These are phyloP conservation scores for Hericium alpestre DNA, from an alignment of 768 basidiomycete species.

Conservation along the genomic window DNA sequence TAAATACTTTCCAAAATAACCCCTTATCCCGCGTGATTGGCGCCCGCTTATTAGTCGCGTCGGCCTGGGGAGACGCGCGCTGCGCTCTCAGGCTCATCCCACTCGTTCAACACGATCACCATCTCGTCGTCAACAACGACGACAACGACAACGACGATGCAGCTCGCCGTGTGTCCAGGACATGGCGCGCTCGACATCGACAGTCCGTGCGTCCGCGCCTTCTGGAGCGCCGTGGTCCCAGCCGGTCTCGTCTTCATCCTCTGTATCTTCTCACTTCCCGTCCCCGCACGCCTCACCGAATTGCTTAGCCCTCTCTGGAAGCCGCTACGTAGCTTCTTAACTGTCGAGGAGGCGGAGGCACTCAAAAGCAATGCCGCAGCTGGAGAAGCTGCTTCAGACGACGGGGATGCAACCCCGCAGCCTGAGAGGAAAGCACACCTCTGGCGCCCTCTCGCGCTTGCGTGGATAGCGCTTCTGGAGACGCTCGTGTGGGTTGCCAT, in stretches of 20 bases:
- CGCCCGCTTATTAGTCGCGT: neutral
- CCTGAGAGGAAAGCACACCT: too few species aligned
- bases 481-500: conserved; percentile 48
- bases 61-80: neutral
- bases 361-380: too few species aligned
- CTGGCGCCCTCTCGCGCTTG: conserved; percentile 52
- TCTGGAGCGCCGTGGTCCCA: conserved; percentile 43
- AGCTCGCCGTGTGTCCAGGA: neutral
- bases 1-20: neutral
- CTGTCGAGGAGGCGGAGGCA: conserved; percentile 22
- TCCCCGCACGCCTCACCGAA: conserved; percentile 13
- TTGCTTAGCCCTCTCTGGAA: conserved; percentile 13
- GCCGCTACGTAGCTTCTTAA: conserved; percentile 32
- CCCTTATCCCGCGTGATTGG: neutral
- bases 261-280: conserved; percentile 22
- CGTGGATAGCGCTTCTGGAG: conserved; percentile 44
- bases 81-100: too few species aligned
- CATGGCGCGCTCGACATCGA: neutral
- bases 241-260: conserved; percentile 35
- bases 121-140: neutral
- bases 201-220: conserved; percentile 33
- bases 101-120: neutral
- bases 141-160: neutral
- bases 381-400: too few species aligned
- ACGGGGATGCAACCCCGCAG: neutral